Percentiles rank a stretch among this genome's conserved stretches.
phyloP scores from a whole-genome alignment of 345 rosid genomes.

The Firmiana major region DNA sequence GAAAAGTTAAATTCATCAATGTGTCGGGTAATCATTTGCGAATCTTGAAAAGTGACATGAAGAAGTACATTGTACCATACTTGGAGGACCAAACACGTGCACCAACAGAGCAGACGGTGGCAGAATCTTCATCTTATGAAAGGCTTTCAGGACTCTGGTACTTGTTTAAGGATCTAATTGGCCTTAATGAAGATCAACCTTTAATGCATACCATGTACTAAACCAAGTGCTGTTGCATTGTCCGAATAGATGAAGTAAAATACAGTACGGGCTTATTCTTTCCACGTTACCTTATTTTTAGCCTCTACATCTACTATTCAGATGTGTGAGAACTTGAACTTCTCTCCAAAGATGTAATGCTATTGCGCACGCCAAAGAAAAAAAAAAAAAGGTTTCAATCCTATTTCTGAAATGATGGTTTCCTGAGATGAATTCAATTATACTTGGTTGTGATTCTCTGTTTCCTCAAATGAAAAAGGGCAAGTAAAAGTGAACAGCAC shows the following conservation, averaged over 20 bases:
- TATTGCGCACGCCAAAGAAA: no score
- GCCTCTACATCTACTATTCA: not conserved
- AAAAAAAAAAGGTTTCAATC: no score
- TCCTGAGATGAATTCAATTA: no score
- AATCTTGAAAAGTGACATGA: slow-evolving; percentile 44
- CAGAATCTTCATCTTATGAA: not conserved
- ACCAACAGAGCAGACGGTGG: not conserved
- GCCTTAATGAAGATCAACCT: not conserved
- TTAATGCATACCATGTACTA: not conserved
- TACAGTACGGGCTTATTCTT: not conserved
- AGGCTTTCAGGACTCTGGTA: not conserved
- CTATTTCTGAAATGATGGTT: no score
- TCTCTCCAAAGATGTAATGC: no score
- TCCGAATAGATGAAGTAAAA: not conserved
- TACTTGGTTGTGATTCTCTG: no score
- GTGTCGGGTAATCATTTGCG: slow-evolving; percentile 54
- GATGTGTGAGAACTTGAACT: not conserved
- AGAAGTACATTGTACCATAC: slow-evolving; percentile 58
- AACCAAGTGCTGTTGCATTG: not conserved
- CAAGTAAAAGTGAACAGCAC: no score
- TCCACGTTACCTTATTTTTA: not conserved
- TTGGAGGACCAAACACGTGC: slow-evolving; percentile 32
- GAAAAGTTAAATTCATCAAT: slow-evolving; percentile 59
- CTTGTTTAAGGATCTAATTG: not conserved
- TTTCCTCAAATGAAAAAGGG: no score